A percentile compares a stretch with the other conserved stretches of the same genome.
These are phyloP conservation scores for Capronia americana DNA, from an alignment of 2,329 filamentous ascomycete species.

Conservation along the genomic window DNA sequence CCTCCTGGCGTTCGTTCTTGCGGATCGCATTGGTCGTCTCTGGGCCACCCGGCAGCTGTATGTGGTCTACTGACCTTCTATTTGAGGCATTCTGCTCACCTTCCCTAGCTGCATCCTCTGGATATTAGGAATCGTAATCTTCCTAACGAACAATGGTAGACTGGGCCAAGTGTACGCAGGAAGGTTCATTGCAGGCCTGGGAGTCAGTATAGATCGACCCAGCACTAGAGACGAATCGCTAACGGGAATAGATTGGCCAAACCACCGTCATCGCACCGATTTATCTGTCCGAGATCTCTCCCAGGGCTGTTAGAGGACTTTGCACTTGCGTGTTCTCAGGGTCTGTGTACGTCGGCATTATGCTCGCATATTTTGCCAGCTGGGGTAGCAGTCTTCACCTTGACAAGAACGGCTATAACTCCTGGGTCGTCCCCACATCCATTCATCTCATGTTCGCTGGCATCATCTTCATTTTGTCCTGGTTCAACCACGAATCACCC, in stretches of 20 bases:
- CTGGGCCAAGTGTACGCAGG: slow-evolving; percentile 53
- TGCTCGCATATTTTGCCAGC: slow-evolving; percentile 70
- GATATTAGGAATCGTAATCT: slow-evolving; percentile 43
- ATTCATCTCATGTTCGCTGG: slow-evolving; percentile 79
- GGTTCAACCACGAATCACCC: slow-evolving; percentile 73
- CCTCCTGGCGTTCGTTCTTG: slow-evolving; percentile 42
- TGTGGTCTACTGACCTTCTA: slow-evolving; percentile 13
- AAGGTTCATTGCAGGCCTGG: slow-evolving; percentile 53
- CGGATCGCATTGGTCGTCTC: slow-evolving; percentile 42
- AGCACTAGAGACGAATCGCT: background rate
- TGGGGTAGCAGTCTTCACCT: slow-evolving; percentile 61
- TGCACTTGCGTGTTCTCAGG: slow-evolving; percentile 75
- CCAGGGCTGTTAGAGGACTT: slow-evolving; percentile 72
- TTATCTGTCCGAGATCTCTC: slow-evolving; percentile 75
- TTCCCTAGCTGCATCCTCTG: slow-evolving; percentile 34
- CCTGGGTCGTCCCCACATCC: slow-evolving; percentile 71
- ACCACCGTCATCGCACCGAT: slow-evolving; percentile 62
- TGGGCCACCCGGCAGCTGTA: slow-evolving; percentile 37
- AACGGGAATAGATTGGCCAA: slow-evolving; percentile 40
- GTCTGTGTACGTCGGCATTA: slow-evolving; percentile 77
- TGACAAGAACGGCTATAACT: slow-evolving; percentile 50
- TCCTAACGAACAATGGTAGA: slow-evolving; percentile 44
- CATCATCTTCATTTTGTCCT: slow-evolving; percentile 72
- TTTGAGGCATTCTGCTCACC: slow-evolving; percentile 38
- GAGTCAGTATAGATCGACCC: slow-evolving; percentile 28